Evolutionary conservation across 2,329 filamentous ascomycete genomes (phyloP), one percentile per base, ranked within the genome.

Genomic region (Aspergillus ruber): DNA sequence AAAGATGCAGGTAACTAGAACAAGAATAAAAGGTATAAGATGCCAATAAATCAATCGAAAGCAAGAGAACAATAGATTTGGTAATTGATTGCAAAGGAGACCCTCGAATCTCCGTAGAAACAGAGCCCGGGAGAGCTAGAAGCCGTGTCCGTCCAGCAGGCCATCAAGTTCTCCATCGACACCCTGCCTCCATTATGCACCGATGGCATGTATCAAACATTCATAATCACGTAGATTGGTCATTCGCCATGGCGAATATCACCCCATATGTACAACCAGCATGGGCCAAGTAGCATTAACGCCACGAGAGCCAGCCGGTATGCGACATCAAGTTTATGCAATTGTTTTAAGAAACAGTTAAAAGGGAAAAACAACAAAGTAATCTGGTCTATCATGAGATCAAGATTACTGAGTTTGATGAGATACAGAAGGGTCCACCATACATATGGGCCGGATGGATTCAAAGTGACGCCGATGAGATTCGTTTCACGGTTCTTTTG

Each of bases 21-120:
- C 36, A 44, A 38, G n/a, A 25, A 43, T 39, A 29, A 43, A 43
- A 44, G 35, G 43, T 18, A 39, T 42, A 42, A 44, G 25, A 48
- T 43, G 41, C 36, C 15, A 32, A 43, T 38, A 39, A 36, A 43
- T 45, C 49, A 41, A 20, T 45, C 12, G 13, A 35, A 25, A 35
- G 18, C n/a, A 23, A 13, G 13, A 20, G 15, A 36, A 38, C 17
- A 49, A 20, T 27, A 49, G 21, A 43, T 27, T 29, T 15, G 17
- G 35, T 15, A 43, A 21, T 27, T 20, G 15, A 39, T 18, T 18
- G 33, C 12, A 27, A 21, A 21, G 29, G 23, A 32, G 12, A 41
- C 20, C 39, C 6, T 41, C 20, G 25, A 7, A 36, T 36, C n/a
- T 36, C 33, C 33, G 4, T 18, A 18, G 33, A 18, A 36, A 17